Evolutionary conservation across 305 asterid species (phyloP).

Genomic region (Fraxinus ornus): DNA sequence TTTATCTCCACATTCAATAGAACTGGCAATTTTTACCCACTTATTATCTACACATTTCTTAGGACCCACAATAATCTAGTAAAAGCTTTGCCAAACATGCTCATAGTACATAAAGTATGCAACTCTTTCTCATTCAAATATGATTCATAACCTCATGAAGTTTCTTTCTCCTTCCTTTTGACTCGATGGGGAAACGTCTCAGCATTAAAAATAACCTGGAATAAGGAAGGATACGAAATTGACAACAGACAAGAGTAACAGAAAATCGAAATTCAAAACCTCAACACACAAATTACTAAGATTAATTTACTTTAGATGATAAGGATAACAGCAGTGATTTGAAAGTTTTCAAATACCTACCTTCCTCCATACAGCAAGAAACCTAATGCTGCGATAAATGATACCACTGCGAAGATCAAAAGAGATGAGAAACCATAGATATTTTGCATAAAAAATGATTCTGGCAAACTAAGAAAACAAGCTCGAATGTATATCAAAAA

Average conservation of each 20-base stretch:
- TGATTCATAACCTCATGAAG: constrained; percentile 71
- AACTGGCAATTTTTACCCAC: neutral
- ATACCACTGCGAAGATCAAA: constrained; percentile 67
- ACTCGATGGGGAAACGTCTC: constrained; percentile 89
- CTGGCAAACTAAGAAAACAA: constrained; percentile 19
- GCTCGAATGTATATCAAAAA: constrained; percentile 4
- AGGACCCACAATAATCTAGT: neutral
- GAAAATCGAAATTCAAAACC: constrained; percentile 14
- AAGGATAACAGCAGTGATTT: constrained; percentile 12
- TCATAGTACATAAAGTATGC: neutral
- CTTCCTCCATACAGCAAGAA: constrained; percentile 96
- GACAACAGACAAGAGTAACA: neutral
- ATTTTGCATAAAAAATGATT: constrained; percentile 10
- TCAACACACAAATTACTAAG: constrained; percentile 1
- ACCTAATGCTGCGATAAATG: constrained; percentile 83
- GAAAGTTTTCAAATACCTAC: constrained; percentile 37
- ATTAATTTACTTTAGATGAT: constrained; percentile 20
- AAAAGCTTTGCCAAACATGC: neutral
- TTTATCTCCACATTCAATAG: no score
- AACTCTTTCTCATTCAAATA: constrained; percentile 2
- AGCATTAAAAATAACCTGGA: constrained; percentile 88
- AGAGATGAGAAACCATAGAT: constrained; percentile 28
- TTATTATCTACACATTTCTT: neutral
- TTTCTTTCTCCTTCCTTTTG: constrained; percentile 94
- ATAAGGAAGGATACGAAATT: constrained; percentile 19